Base-by-base conservation (phyloP, 2,329 filamentous ascomycete genomes). In the Nannizziopsis barbatae region DNA sequence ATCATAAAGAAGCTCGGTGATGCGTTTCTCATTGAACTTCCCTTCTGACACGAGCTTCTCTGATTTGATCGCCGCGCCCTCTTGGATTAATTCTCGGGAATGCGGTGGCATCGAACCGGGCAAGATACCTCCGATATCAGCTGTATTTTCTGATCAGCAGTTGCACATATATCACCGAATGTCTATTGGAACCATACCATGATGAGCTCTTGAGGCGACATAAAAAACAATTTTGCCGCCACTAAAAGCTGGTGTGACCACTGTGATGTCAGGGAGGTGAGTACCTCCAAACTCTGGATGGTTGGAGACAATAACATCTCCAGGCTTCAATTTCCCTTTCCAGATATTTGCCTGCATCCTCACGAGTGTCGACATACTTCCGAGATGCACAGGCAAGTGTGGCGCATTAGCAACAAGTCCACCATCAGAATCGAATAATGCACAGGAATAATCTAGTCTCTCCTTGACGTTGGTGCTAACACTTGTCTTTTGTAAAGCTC, bases 221-320 rank as follows among this genome's bases (percentile, higher is more conserved):
- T 86, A 87, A 63, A 86, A 86, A 15, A 86, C 71, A 47, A 86
- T 85, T 5, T 79, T 75, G 49, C 83, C 75, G 1, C 77, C 80
- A 53, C 75, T 76, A 63, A 86, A 87, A 1, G 81, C 81, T 0
- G 83, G 83, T 51, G 83, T 86, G 53, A 86, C 74, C 17, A 84
- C 81, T 0, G 85, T 92, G 50, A 92, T 86, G 59, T 92, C 85
- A 1, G 85, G 86, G 20, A 92, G 67, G 69, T 92, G 86, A 0
- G 86, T 93, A 36, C 86, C 86, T 31, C 86, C 86, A 58, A 81
- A 89, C 62, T 86, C 86, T 1, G 86, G 86, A 59, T 92, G 86
- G 57, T 92, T 92, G 0, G 84, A 85, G 5, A 90, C 84, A 37
- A 92, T 75, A 0, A 92, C 86, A 62, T 92, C 86, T 30, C 86